These are phyloP conservation scores for Thermomyces lanuginosus DNA, from an alignment of 2,329 filamentous ascomycete genomes.

Conservation along the genomic window DNA sequence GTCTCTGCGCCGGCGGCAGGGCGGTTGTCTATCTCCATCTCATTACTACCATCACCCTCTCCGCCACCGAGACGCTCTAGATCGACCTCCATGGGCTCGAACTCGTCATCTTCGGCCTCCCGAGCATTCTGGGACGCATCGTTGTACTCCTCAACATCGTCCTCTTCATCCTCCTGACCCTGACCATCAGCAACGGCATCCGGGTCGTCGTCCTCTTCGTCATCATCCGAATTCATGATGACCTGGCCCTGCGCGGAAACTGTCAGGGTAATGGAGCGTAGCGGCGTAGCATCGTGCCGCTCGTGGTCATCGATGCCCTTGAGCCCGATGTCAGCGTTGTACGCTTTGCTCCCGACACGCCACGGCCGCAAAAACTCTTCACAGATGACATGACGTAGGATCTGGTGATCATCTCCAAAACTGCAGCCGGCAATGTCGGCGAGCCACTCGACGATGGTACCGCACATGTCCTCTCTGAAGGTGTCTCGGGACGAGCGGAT, in stretches of 20 bases:
- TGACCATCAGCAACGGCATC: conserved; percentile 17
- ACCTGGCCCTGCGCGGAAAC: conserved; percentile 27
- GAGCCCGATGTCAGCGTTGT: conserved; percentile 60
- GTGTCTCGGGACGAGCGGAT: conserved; percentile 87
- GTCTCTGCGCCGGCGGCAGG: no score
- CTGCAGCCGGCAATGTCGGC: conserved; percentile 80
- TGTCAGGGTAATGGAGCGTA: conserved; percentile 24
- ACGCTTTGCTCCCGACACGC: conserved; percentile 69
- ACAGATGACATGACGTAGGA: conserved; percentile 69
- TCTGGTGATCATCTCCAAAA: conserved; percentile 60
- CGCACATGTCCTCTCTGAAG: conserved; percentile 96
- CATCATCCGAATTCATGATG: conserved; percentile 32
- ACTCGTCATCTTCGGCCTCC: conserved; percentile 10
- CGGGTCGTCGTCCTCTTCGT: conserved; percentile 23
- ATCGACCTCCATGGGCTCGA: conserved; percentile 21
- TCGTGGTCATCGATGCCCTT: conserved; percentile 72
- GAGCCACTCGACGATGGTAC: conserved; percentile 93
- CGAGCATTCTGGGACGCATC: conserved; percentile 9
- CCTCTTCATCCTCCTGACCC: conserved; percentile 24
- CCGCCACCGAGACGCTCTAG: no score
- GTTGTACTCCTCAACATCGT: conserved; percentile 24
- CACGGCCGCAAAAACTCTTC: conserved; percentile 82
- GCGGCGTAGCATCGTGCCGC: conserved; percentile 36
- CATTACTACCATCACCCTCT: conserved; percentile 31
- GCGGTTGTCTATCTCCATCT: conserved; percentile 16